Percentiles rank a stretch among this genome's conserved stretches.
These are phyloP conservation scores for Xylaria sp. DNA, from an alignment of 2,329 filamentous ascomycete genomes.

Conservation along the genomic window DNA sequence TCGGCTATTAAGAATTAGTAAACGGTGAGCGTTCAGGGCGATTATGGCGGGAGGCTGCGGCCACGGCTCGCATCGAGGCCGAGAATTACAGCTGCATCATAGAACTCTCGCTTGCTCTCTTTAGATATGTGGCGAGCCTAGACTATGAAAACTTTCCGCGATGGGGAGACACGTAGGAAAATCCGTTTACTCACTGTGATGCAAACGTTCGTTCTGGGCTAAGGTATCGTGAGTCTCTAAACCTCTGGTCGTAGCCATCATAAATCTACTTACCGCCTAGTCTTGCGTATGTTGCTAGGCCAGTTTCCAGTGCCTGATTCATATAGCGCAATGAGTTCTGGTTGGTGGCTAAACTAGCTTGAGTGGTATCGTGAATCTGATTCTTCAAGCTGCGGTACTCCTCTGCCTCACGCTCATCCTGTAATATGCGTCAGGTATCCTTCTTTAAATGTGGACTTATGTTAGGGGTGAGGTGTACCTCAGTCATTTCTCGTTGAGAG, in stretches of 20 bases:
- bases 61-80: not conserved
- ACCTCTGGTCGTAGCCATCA: not conserved
- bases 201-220: slow-evolving; percentile 81
- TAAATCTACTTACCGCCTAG: slow-evolving; percentile 61
- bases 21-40: not conserved
- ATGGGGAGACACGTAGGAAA: not conserved
- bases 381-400: slow-evolving; percentile 56
- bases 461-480: slow-evolving; percentile 45
- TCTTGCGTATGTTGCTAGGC: slow-evolving; percentile 76
- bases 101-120: not conserved
- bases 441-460: not conserved
- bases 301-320: slow-evolving; percentile 76
- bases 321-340: slow-evolving; percentile 76
- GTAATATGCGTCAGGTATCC: slow-evolving; percentile 16
- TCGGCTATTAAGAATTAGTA: slow-evolving; percentile 59
- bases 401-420: slow-evolving; percentile 77
- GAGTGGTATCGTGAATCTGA: slow-evolving; percentile 80
- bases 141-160: not conserved
- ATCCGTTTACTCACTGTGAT: slow-evolving; percentile 65
- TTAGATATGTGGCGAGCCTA: not conserved
- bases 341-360: slow-evolving; percentile 74
- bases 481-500: slow-evolving; percentile 81
- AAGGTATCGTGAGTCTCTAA: slow-evolving; percentile 18
- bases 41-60: not conserved
- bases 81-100: not conserved